phyloP scores from a whole-genome alignment of 2,329 filamentous ascomycete genomes.

The Trichoderma afroharzianum region DNA sequence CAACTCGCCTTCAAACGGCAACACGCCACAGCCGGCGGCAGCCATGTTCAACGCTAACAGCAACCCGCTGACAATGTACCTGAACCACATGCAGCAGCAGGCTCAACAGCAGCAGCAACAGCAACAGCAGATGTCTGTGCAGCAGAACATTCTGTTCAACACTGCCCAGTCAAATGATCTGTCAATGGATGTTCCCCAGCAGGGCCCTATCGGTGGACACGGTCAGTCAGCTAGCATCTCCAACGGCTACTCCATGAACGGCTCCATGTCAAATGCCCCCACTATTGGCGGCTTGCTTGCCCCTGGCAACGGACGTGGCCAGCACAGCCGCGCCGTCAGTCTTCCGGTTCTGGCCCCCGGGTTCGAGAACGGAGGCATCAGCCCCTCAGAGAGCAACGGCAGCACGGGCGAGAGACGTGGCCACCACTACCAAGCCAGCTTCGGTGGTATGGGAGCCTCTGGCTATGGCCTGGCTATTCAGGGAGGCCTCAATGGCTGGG shows the following conservation, averaged over 20 bases:
- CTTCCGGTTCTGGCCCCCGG: conserved; percentile 68
- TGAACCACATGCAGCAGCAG: conserved; percentile 75
- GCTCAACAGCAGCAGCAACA: conserved; percentile 72
- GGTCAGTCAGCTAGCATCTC: conserved; percentile 64
- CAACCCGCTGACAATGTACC: conserved; percentile 91
- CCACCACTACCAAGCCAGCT: conserved; percentile 64
- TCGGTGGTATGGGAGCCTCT: conserved; percentile 53
- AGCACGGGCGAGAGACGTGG: conserved; percentile 56
- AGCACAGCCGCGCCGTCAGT: conserved; percentile 80
- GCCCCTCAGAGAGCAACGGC: conserved; percentile 44
- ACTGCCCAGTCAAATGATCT: conserved; percentile 61
- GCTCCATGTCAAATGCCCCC: conserved; percentile 56
- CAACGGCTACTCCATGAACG: conserved; percentile 57
- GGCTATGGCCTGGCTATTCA: conserved; percentile 62
- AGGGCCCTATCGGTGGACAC: conserved; percentile 59
- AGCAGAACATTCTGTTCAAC: conserved; percentile 79
- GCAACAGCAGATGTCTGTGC: conserved; percentile 65
- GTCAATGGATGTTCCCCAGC: conserved; percentile 55
- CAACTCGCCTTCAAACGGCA: conserved; percentile 52
- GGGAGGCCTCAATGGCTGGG: conserved; percentile 63
- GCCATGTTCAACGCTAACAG: conserved; percentile 75
- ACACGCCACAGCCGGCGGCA: conserved; percentile 61
- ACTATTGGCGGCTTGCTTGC: conserved; percentile 75
- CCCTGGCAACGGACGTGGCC: conserved; percentile 59
- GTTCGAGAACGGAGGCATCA: conserved; percentile 57